Evolutionary conservation across 2,329 filamentous ascomycete species (phyloP), one percentile per base, ranked within the genome.

Genomic region (Sporothrix protearum): DNA sequence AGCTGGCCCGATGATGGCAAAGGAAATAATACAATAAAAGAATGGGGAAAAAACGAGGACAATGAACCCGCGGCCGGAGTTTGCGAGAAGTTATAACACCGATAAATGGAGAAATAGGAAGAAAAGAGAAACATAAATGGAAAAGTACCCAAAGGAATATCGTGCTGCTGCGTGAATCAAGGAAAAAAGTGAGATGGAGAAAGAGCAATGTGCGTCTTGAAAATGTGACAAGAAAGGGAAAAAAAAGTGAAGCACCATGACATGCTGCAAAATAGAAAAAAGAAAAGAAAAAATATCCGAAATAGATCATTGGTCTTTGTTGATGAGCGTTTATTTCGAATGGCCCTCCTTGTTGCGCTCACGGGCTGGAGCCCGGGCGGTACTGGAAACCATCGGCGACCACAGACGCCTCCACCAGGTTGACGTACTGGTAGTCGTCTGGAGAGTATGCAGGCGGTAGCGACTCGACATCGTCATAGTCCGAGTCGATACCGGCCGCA

Each of bases 381-480:
- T 81, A 82, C 71, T 80, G 78, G 75, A 82, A 82, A 25, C 83
- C 83, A 71, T 85, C 83, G 0, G 80, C 77, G n/a, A 84, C 79
- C 36, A 83, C 77, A 10, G 78, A 78, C 22, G 80, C 79, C 59
- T 75, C 74, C 6, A 72, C 74, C 66, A 68, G 64, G 63, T 69
- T 70, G 55, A 67, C 71, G 36, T 74, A 74, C 9, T 51, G n/a
- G 16, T 68, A 69, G 57, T 55, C 73, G 8, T 76, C 75, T 36
- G 79, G 78, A 25, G 83, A 80, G 74, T 85, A 85, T 0, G 83
- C 78, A 0, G 83, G 84, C 3, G 83, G 84, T 7, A 83, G 79
- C 45, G 77, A 77, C 72, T 83, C 82, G 45, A 80, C 79, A 47
- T 79, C 77, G n/a, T 75, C 76, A 68, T 71, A 73, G 10, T 75